A percentile compares a stretch with the other conserved stretches of the same genome.
Conservation (phyloP, 345 rosid genomes). For the Citrus medica region DNA sequence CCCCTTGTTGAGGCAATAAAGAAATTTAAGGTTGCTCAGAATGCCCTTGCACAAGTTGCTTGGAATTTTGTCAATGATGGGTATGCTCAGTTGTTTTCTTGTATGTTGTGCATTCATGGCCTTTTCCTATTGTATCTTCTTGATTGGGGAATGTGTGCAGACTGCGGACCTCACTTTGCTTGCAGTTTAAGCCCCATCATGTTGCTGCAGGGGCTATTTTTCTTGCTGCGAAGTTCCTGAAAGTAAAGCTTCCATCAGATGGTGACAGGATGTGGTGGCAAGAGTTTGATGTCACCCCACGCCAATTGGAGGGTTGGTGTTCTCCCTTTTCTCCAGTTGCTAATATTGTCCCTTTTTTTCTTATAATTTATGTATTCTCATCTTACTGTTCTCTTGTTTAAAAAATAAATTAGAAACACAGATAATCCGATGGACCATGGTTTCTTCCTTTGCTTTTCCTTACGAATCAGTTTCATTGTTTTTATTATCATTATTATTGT, state of each 20-base stretch:
- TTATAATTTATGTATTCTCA: neutral
- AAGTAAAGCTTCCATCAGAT: constrained; percentile 49
- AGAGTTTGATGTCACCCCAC: constrained; percentile 41
- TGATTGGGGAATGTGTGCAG: constrained; percentile 31
- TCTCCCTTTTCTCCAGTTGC: neutral
- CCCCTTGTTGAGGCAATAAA: constrained; percentile 48
- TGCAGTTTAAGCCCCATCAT: constrained; percentile 51
- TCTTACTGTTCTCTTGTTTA: neutral
- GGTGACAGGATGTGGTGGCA: constrained; percentile 52
- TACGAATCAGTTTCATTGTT: neutral
- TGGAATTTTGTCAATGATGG: constrained; percentile 56
- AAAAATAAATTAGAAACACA: neutral
- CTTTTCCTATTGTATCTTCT: constrained; percentile 21
- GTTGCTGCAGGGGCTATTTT: constrained; percentile 48
- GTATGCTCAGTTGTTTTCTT: constrained; percentile 21
- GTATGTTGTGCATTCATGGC: neutral
- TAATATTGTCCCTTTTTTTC: neutral
- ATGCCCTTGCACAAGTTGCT: constrained; percentile 44
- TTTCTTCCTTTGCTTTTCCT: neutral
- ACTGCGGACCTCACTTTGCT: constrained; percentile 42
- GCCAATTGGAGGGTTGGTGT: constrained; percentile 41
- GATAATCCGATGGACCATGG: constrained; percentile 3
- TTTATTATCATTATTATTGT: neutral
- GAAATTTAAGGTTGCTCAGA: constrained; percentile 46
- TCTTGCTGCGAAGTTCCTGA: constrained; percentile 50